These are phyloP conservation scores for Thermomucor indicae-seudaticae DNA, from an alignment of 371 early-diverging fungal species.

Conservation along the genomic window DNA sequence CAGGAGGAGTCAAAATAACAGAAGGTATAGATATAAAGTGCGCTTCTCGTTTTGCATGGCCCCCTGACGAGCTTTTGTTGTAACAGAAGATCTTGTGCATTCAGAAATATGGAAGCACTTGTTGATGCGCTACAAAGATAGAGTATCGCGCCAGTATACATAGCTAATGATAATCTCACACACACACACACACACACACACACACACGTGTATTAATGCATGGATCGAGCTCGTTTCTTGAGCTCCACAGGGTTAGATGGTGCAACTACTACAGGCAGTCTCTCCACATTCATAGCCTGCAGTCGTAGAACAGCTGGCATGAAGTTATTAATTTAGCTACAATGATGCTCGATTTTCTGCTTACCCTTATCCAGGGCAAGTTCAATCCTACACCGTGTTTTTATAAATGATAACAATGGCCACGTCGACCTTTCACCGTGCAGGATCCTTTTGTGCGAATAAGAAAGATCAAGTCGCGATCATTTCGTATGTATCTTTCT, in stretches of 20 bases:
- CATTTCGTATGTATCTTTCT: not conserved
- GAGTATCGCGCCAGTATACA: conserved; percentile 6
- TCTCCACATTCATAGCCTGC: conserved; percentile 34
- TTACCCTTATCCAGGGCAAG: conserved; percentile 62
- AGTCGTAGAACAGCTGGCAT: conserved; percentile 32
- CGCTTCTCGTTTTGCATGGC: no score
- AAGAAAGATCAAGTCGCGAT: not conserved
- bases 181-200: no score
- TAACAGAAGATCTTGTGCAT: conserved; percentile 12
- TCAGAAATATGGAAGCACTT: conserved; percentile 7
- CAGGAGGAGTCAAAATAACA: conserved; percentile 16
- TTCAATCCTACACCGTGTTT: conserved; percentile 73
- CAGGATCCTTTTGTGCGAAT: conserved; percentile 41
- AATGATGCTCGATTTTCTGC: not conserved
- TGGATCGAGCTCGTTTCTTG: conserved; percentile 38
- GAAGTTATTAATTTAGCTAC: not conserved
- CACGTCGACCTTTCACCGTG: conserved; percentile 85
- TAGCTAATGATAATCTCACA: not conserved
- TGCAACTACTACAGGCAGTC: conserved; percentile 29
- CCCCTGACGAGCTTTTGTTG: no score
- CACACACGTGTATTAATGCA: conserved; percentile 27
- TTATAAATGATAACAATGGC: conserved; percentile 73
- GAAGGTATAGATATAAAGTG: conserved; percentile 14
- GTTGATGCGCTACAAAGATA: conserved; percentile 7
- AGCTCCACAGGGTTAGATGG: conserved; percentile 16